These are phyloP conservation scores for Lasiodiplodia sp. DNA, from an alignment of 2,329 filamentous ascomycete genomes.

Conservation along the genomic window DNA sequence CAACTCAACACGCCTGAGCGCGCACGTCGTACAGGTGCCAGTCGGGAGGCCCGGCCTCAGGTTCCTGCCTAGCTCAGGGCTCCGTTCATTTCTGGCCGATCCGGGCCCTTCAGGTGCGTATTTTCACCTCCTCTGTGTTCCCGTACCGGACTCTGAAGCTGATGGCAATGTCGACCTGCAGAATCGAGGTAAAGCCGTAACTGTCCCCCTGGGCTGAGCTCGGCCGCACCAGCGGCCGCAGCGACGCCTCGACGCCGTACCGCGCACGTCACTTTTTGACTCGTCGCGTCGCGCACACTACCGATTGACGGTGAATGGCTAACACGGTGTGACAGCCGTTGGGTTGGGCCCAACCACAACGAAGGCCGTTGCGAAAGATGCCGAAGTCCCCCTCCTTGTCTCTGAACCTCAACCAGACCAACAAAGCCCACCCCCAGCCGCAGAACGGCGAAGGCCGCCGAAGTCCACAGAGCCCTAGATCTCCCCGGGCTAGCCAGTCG, in stretches of 20 bases:
- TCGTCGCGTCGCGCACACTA: constrained; percentile 24
- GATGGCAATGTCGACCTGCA: constrained; percentile 28
- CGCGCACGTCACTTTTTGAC: constrained; percentile 19
- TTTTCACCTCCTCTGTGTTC: constrained; percentile 15
- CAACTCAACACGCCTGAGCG: constrained; percentile 23
- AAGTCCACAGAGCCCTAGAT: constrained; percentile 44
- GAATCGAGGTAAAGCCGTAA: constrained; percentile 29
- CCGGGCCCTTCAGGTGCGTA: constrained; percentile 30
- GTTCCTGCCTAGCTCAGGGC: constrained; percentile 30
- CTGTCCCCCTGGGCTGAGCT: not conserved
- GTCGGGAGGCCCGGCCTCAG: constrained; percentile 24
- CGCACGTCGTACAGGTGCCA: constrained; percentile 27
- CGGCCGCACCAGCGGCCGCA: constrained; percentile 11
- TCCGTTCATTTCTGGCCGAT: constrained; percentile 27
- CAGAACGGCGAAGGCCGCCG: constrained; percentile 38
- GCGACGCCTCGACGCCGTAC: constrained; percentile 12
- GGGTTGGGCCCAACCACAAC: constrained; percentile 34
- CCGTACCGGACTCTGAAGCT: constrained; percentile 26
- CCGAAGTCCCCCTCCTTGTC: constrained; percentile 48
- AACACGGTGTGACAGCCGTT: constrained; percentile 30
- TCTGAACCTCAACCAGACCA: constrained; percentile 40
- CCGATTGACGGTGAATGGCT: constrained; percentile 27
- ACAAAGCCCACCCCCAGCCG: constrained; percentile 37
- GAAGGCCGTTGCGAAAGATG: constrained; percentile 46
- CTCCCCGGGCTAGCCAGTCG: constrained; percentile 16